Conservation (phyloP, 2,329 filamentous ascomycete genomes). For the Talaromyces rugulosus region DNA sequence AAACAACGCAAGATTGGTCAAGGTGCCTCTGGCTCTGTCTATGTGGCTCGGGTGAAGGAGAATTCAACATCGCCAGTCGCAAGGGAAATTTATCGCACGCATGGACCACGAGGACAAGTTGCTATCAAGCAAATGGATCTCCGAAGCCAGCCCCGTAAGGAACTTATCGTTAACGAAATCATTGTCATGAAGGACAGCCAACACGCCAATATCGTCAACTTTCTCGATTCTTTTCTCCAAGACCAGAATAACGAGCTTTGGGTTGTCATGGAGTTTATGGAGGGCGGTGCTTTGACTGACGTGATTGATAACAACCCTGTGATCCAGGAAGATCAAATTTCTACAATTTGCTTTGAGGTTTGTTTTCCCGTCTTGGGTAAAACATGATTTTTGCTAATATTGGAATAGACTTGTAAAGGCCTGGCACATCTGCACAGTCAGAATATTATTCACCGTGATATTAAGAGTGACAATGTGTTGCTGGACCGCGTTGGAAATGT, state of each 20-base stretch:
- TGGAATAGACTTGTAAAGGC: conserved; percentile 79
- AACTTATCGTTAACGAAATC: conserved; percentile 98
- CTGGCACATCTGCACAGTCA: conserved; percentile 91
- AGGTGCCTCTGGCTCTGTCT: conserved; percentile 95
- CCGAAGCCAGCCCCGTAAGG: conserved; percentile 92
- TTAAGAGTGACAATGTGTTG: conserved; percentile 98
- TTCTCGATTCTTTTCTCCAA: conserved; percentile 91
- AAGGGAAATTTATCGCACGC: conserved; percentile 69
- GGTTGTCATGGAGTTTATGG: conserved; percentile 99
- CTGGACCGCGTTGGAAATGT: conserved; percentile 92
- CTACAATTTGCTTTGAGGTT: conserved; percentile 95
- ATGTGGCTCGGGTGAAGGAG: conserved; percentile 93
- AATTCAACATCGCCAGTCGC: conserved; percentile 77
- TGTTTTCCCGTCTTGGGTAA: conserved; percentile 25
- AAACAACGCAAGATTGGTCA: conserved; percentile 99
- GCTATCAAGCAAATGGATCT: conserved; percentile 99
- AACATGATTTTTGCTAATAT: not conserved
- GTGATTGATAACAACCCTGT: conserved; percentile 96
- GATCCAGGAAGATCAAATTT: conserved; percentile 95
- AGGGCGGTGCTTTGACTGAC: conserved; percentile 93
- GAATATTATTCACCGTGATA: conserved; percentile 97
- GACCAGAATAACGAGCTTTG: conserved; percentile 95
- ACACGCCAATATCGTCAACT: conserved; percentile 98
- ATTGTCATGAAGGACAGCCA: conserved; percentile 99
- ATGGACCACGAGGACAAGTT: conserved; percentile 80